Evolutionary conservation across 2,329 filamentous ascomycete species (phyloP).

Genomic region (Drechslerella coelobrocha): DNA sequence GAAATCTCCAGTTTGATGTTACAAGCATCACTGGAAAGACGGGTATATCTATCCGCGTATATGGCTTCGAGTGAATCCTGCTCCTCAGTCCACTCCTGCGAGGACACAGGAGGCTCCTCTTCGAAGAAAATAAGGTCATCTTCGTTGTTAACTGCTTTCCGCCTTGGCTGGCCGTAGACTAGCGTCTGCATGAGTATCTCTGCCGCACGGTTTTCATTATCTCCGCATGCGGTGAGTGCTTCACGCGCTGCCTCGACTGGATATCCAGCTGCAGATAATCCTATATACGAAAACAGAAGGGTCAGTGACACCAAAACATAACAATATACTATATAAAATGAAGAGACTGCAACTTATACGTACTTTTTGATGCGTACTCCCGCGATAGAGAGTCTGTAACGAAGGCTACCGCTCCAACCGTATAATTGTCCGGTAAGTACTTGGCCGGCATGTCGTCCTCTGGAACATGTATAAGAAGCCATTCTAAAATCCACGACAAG

Average conservation of each 20-base stretch:
- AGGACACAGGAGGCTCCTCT: constrained; percentile 54
- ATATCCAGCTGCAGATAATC: constrained; percentile 70
- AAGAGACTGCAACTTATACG: neutral
- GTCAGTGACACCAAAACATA: neutral
- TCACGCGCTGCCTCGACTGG: constrained; percentile 81
- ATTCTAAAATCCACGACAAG: constrained; percentile 65
- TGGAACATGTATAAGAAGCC: constrained; percentile 94
- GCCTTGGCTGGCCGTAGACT: constrained; percentile 56
- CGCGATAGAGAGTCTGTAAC: constrained; percentile 56
- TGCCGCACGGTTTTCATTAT: constrained; percentile 78
- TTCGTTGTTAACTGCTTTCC: constrained; percentile 57
- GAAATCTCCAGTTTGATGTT: constrained; percentile 69
- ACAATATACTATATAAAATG: neutral
- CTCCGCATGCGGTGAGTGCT: constrained; percentile 72
- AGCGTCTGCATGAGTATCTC: constrained; percentile 78
- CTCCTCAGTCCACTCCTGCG: constrained; percentile 80
- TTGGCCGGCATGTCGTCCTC: constrained; percentile 94
- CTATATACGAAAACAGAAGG: neutral
- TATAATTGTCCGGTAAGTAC: constrained; percentile 90
- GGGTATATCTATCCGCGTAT: constrained; percentile 75
- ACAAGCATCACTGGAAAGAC: constrained; percentile 69
- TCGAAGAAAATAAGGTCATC: constrained; percentile 56
- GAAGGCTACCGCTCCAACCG: constrained; percentile 82
- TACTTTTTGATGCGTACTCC: constrained; percentile 54
- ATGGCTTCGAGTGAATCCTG: constrained; percentile 83